Conservation (phyloP, 164 flowering plant species). For the Kalanchoe fedtschenkoi region DNA sequence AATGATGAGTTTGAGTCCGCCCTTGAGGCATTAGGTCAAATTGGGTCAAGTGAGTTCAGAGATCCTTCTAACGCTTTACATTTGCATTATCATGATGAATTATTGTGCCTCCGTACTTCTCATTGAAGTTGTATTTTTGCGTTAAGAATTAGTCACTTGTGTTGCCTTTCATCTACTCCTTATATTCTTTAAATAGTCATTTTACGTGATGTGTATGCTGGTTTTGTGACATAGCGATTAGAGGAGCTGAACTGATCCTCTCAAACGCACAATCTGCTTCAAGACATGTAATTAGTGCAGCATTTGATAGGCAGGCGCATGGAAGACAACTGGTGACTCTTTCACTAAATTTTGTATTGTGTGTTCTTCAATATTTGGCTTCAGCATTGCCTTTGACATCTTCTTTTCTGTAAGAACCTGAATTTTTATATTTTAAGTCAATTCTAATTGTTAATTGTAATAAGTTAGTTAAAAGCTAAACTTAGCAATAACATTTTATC, state of each 20-base stretch:
- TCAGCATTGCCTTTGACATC: neutral
- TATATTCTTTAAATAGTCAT: neutral
- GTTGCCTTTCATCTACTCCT: neutral
- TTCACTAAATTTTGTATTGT: neutral
- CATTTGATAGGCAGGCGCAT: constrained; percentile 60
- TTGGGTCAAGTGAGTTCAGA: constrained; percentile 70
- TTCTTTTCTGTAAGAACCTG: no score
- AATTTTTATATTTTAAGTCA: no score
- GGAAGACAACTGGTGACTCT: constrained; percentile 71
- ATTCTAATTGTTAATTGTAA: no score
- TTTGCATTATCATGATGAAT: neutral
- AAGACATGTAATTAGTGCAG: constrained; percentile 54
- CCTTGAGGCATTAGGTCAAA: constrained; percentile 80
- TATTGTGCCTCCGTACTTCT: neutral
- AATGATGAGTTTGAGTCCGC: constrained; percentile 76
- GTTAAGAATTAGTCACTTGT: neutral
- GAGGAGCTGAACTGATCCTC: constrained; percentile 67
- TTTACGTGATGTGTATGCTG: neutral
- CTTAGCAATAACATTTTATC: no score
- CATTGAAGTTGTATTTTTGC: neutral
- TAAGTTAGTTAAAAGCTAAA: no score
- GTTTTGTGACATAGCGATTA: constrained; percentile 27
- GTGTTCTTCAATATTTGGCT: neutral
- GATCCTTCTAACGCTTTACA: neutral
- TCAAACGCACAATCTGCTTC: constrained; percentile 42